phyloP scores from a whole-genome alignment of 2,329 filamentous ascomycete species.

The Dothistroma septosporum region DNA sequence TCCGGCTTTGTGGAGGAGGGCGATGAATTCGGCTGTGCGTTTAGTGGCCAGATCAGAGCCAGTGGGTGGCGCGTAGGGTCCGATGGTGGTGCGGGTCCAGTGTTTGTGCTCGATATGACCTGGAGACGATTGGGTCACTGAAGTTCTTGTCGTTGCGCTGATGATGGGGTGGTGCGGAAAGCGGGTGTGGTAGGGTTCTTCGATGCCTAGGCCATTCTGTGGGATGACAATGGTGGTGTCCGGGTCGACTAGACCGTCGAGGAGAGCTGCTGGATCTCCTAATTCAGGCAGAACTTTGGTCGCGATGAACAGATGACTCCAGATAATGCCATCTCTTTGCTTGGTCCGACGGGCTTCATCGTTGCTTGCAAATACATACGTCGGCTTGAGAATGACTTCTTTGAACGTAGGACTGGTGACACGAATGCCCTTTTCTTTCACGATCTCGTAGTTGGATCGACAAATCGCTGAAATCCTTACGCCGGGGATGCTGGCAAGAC shows the following conservation, averaged over 20 bases:
- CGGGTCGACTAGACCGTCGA: conserved; percentile 56
- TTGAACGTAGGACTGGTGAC: conserved; percentile 65
- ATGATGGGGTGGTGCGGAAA: conserved; percentile 60
- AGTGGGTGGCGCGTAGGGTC: conserved; percentile 55
- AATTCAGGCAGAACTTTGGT: conserved; percentile 68
- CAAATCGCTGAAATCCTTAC: conserved; percentile 66
- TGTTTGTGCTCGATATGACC: conserved; percentile 66
- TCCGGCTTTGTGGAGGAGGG: conserved; percentile 57
- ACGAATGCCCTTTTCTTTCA: conserved; percentile 58
- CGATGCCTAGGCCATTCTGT: conserved; percentile 68
- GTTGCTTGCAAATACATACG: conserved; percentile 60
- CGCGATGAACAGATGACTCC: conserved; percentile 66
- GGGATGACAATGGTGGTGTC: conserved; percentile 61
- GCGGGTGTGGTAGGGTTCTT: conserved; percentile 59
- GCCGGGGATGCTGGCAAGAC: conserved; percentile 52
- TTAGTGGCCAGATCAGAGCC: conserved; percentile 25
- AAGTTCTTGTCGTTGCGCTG: conserved; percentile 66
- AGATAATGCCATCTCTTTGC: conserved; percentile 33
- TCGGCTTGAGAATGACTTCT: conserved; percentile 60
- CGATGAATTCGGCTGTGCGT: conserved; percentile 49
- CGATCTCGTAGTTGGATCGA: conserved; percentile 66
- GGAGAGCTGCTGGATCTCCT: conserved; percentile 57
- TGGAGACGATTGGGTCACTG: conserved; percentile 60
- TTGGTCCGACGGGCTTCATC: conserved; percentile 49
- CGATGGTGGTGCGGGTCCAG: conserved; percentile 69